Percentiles rank a stretch among this genome's conserved stretches.
Evolutionary conservation across 1,284 basidiomycete genomes (phyloP).

Genomic region (Apiotrichum gamsii): DNA sequence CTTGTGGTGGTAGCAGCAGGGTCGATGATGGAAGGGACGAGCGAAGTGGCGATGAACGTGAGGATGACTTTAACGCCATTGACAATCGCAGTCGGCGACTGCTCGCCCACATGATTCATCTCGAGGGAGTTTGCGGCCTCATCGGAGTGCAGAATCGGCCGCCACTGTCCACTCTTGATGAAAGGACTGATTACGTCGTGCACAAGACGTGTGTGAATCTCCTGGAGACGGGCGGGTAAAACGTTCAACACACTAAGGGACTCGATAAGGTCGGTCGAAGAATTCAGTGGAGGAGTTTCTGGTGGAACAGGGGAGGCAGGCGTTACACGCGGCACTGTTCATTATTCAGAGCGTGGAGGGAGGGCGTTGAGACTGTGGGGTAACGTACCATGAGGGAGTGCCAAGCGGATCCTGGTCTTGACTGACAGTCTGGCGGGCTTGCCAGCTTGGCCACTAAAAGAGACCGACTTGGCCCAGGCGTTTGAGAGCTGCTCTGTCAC

Average conservation of each 20-base stretch:
- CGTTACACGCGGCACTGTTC: no score
- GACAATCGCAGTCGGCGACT: conserved; percentile 9
- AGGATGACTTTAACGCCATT: conserved; percentile 17
- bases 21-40: no score
- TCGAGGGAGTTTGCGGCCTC: neutral
- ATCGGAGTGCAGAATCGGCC: neutral
- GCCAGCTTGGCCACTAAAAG: neutral
- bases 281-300: no score
- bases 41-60: conserved; percentile 13
- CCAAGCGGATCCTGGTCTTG: no score
- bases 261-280: neutral
- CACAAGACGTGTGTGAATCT: conserved; percentile 18
- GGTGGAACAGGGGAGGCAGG: no score
- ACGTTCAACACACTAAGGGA: conserved; percentile 2
- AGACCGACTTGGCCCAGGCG: conserved; percentile 22
- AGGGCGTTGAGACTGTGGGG: no score
- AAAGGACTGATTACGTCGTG: conserved; percentile 3
- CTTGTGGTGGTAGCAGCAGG: neutral
- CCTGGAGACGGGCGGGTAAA: conserved; percentile 12
- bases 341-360: no score
- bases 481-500: conserved; percentile 14
- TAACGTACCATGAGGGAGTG: no score
- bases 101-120: neutral
- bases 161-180: neutral
- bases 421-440: no score